Evolutionary conservation across 805 yeast species (phyloP).

Genomic region (Groenewaldozyma salmanticensis): DNA sequence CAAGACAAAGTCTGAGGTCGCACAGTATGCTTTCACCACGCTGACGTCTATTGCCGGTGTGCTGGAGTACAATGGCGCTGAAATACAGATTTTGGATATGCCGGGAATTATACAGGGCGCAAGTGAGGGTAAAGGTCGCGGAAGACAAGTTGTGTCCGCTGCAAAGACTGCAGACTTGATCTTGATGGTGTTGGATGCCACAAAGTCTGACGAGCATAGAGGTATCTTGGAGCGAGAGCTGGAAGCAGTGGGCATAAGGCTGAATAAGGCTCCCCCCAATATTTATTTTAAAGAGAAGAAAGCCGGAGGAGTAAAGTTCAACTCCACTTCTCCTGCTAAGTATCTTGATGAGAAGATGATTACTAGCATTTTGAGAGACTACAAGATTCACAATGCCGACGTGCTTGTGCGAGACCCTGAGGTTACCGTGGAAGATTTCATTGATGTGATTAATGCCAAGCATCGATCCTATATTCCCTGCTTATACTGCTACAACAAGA

Average conservation of each 20-base stretch:
- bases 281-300: conserved; percentile 68
- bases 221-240: conserved; percentile 78
- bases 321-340: conserved; percentile 72
- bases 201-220: conserved; percentile 86
- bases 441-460: conserved; percentile 80
- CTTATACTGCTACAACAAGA: conserved; percentile 86
- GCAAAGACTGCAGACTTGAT: conserved; percentile 91
- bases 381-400: conserved; percentile 87
- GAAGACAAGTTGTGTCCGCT: conserved; percentile 92
- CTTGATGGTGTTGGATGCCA: conserved; percentile 90
- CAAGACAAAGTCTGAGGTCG: conserved; percentile 88
- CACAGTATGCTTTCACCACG: conserved; percentile 91
- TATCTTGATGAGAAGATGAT: conserved; percentile 74
- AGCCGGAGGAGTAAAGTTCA: conserved; percentile 86
- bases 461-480: conserved; percentile 87
- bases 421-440: conserved; percentile 85
- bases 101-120: conserved; percentile 98
- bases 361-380: conserved; percentile 68
- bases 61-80: conserved; percentile 90
- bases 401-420: conserved; percentile 82
- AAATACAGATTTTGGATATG: conserved; percentile 91
- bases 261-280: conserved; percentile 75
- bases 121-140: conserved; percentile 94
- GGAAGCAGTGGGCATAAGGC: conserved; percentile 87
- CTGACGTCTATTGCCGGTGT: conserved; percentile 96